Percentiles rank a stretch among this genome's conserved stretches.
These are phyloP conservation scores for Dendryphion nanum DNA, from an alignment of 2,329 filamentous ascomycete genomes.

Conservation along the genomic window DNA sequence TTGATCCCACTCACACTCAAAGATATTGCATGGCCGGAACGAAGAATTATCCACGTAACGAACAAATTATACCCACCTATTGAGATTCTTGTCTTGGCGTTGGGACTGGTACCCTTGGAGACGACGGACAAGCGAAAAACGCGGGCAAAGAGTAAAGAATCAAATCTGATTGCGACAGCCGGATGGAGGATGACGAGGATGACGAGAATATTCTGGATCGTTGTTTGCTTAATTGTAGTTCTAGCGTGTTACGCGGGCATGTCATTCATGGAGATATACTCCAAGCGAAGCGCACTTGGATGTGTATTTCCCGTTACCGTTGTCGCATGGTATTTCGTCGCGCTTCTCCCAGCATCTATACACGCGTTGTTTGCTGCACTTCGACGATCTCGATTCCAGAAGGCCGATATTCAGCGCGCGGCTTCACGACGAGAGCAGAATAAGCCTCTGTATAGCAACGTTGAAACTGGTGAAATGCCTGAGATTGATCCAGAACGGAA, in stretches of 20 bases:
- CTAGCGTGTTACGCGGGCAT: slow-evolving; percentile 15
- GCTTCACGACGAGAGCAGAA: neutral
- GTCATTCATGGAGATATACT: slow-evolving; percentile 27
- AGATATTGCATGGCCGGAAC: slow-evolving; percentile 34
- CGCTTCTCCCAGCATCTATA: slow-evolving; percentile 23
- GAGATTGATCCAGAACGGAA: slow-evolving; percentile 5
- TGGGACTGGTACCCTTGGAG: slow-evolving; percentile 20
- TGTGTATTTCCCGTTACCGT: slow-evolving; percentile 28
- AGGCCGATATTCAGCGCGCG: neutral
- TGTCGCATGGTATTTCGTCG: slow-evolving; percentile 22
- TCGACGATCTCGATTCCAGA: slow-evolving; percentile 1
- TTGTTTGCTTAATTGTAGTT: slow-evolving; percentile 3
- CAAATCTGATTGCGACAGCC: slow-evolving; percentile 8
- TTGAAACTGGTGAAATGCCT: neutral
- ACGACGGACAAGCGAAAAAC: slow-evolving; percentile 6
- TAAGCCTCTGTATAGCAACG: neutral
- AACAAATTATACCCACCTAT: slow-evolving; percentile 8
- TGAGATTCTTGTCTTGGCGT: slow-evolving; percentile 23
- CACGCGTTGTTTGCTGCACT: slow-evolving; percentile 16
- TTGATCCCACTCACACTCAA: slow-evolving; percentile 32
- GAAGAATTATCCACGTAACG: slow-evolving; percentile 20
- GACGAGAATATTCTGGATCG: slow-evolving; percentile 1
- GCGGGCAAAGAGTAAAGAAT: slow-evolving; percentile 1
- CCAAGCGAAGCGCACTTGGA: slow-evolving; percentile 30
- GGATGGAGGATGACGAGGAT: slow-evolving; percentile 5